Evolutionary conservation across 2,329 filamentous ascomycete species (phyloP), one percentile per base, ranked within the genome.

Genomic region (Periconia sp.): DNA sequence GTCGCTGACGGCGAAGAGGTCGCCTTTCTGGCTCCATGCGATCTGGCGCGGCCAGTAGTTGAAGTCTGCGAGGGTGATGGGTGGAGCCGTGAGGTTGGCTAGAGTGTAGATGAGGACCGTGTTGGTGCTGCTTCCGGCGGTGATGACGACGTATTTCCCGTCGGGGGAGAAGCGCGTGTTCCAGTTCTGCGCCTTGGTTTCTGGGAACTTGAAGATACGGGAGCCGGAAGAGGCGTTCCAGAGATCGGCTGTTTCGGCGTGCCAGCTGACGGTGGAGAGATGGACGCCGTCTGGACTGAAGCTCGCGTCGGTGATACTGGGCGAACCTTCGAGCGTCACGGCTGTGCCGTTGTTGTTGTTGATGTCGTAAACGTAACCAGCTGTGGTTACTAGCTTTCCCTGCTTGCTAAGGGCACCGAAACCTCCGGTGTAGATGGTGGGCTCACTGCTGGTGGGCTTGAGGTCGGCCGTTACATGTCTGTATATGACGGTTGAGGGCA

Each of bases 151-250:
- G 41, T 57, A 52, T 18, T 54, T 57, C 10, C 44, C 45, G 30
- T 57, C 51, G 2, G 54, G 54, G 2, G 54, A 57, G 41, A 57
- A 46, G 14, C 31, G 33, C 10, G 54, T 52, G 41, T 43, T 15
- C 54, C 54, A 57, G 37, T 51, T 51, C 10, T 57, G 51, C 1
- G 47, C 23, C 7, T 45, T 37, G 7, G 51, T 49, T 3, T 42
- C 17, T 13, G 51, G 51, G 19, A 57, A 57, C 18, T 20, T 14
- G 43, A 49, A 35, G 45, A 57, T 51, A 10, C 49, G 44, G 18
- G 54, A 41, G 17, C 54, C 54, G 9, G 54, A 46, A 15, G 54
- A 51, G 14, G 51, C 48, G 30, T 57, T 54, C 54, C 54, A 57
- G 19, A 57, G 33, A 33, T 54, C 45, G 11, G 48, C 51, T 11